Percentiles rank a stretch among this genome's conserved stretches.
Conservation (phyloP, 2,329 filamentous ascomycete genomes). For the Colletotrichum navitas region DNA sequence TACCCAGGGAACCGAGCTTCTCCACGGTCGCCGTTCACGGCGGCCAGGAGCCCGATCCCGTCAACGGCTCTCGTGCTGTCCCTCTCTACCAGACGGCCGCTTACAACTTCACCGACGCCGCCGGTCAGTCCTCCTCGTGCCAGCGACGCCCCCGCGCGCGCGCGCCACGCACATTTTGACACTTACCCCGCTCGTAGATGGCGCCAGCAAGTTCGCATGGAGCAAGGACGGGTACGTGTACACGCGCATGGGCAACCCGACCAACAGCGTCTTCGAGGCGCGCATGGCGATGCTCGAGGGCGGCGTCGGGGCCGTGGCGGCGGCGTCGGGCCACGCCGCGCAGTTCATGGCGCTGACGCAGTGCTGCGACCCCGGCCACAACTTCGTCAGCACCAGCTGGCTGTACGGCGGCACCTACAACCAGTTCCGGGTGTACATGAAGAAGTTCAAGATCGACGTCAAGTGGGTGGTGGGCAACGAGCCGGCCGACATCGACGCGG, state of each 20-base stretch:
- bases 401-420: slow-evolving; percentile 97
- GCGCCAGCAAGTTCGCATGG: slow-evolving; percentile 51
- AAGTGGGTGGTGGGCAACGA: slow-evolving; percentile 89
- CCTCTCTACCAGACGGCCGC: slow-evolving; percentile 92
- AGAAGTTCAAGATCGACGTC: slow-evolving; percentile 84
- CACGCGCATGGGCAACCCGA: slow-evolving; percentile 96
- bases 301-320: slow-evolving; percentile 85
- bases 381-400: slow-evolving; percentile 93
- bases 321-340: slow-evolving; percentile 87
- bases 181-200: slow-evolving; percentile 47
- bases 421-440: slow-evolving; percentile 92
- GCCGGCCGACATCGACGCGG: slow-evolving; percentile 80
- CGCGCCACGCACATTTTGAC: no score
- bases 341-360: slow-evolving; percentile 91
- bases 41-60: slow-evolving; percentile 80
- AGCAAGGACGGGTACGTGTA: slow-evolving; percentile 82
- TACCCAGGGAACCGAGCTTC: slow-evolving; percentile 38
- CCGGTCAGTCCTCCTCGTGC: slow-evolving; percentile 7
- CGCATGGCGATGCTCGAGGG: slow-evolving; percentile 93
- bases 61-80: slow-evolving; percentile 89
- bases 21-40: slow-evolving; percentile 44
- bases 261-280: slow-evolving; percentile 95
- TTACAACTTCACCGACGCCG: slow-evolving; percentile 43
- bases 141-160: slow-evolving; percentile 10
- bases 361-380: slow-evolving; percentile 87